Percentiles rank a stretch among this genome's conserved stretches.
phyloP scores from a whole-genome alignment of 106 monocot species.

The Hemerocallis citrina region DNA sequence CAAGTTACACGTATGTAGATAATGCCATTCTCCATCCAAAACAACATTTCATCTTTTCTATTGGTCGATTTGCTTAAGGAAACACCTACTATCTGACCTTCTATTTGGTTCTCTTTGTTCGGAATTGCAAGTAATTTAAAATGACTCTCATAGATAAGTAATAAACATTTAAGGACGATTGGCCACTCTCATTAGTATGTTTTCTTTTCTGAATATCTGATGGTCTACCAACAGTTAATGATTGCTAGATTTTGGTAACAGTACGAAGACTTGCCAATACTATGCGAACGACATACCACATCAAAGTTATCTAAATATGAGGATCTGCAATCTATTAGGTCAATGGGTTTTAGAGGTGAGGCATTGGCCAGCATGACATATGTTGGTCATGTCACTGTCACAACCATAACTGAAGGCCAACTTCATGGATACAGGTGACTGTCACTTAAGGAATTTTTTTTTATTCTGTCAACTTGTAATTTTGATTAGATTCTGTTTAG shows the following conservation, averaged over 20 bases:
- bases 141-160: too few species aligned
- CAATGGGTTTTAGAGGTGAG: conserved; percentile 99
- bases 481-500: neutral
- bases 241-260: conserved; percentile 8
- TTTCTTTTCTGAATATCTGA: too few species aligned
- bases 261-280: conserved; percentile 91
- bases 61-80: too few species aligned
- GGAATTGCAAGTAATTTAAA: too few species aligned
- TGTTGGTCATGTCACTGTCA: conserved; percentile 95
- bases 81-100: too few species aligned
- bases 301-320: conserved; percentile 86
- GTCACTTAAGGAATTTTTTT: neutral
- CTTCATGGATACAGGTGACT: conserved; percentile 84
- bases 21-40: too few species aligned
- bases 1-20: too few species aligned
- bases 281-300: conserved; percentile 97
- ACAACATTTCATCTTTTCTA: too few species aligned
- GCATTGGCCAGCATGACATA: conserved; percentile 99
- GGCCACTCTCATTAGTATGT: too few species aligned
- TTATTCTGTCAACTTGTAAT: neutral
- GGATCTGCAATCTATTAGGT: conserved; percentile 79
- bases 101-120: too few species aligned
- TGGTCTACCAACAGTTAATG: too few species aligned
- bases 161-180: too few species aligned
- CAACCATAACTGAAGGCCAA: conserved; percentile 95